Base-by-base conservation (phyloP, 805 yeast species). In the Diddensiella transvaalensis region DNA sequence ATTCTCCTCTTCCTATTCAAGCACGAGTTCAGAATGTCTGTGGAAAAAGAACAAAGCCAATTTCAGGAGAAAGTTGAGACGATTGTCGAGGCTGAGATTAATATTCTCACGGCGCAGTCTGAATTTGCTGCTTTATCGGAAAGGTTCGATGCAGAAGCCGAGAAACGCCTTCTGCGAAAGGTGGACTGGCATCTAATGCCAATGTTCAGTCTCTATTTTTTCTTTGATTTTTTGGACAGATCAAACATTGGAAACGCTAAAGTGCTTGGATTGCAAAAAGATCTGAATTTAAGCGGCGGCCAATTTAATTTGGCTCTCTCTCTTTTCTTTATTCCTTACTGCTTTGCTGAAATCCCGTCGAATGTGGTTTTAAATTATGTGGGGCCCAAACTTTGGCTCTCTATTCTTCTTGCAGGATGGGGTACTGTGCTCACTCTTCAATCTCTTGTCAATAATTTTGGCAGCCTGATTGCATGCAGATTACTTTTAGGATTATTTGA, bases 241-340 rank as follows among this genome's bases (percentile, higher is more conserved):
- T 71, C 73, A 54, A 74, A 73, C 51, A 71, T 75, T 50, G 78
- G 78, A 3, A 67, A 72, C 51, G 78, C 78, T 2, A 63, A 75
- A 50, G 61, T 71, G 29, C 78, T 75, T 37, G 77, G 76, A 8
- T 57, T 75, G 42, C 70, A 67, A 55, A 64, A 66, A 15, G 78
- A 72, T 49, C 13, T 48, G 33, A 42, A 22, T 13, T 22, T 36
- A 19, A 15, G 22, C 13, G 41, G 35, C 4, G 41, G 6, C 19
- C 30, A 24, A 22, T 32, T 26, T n/a, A 48, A 48, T 30, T 26
- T 29, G 32, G 71, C 70, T 23, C 75, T 74, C 3, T 69, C 78
- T 4, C 67, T 78, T 0, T 66, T 76, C 30, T 78, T 66, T 51
- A 74, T 69, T 11, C 74, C 80, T 0, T 78, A 77, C 66, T 69